phyloP scores from a whole-genome alignment of 116 monocot genomes.

The Thalassia testudinum region DNA sequence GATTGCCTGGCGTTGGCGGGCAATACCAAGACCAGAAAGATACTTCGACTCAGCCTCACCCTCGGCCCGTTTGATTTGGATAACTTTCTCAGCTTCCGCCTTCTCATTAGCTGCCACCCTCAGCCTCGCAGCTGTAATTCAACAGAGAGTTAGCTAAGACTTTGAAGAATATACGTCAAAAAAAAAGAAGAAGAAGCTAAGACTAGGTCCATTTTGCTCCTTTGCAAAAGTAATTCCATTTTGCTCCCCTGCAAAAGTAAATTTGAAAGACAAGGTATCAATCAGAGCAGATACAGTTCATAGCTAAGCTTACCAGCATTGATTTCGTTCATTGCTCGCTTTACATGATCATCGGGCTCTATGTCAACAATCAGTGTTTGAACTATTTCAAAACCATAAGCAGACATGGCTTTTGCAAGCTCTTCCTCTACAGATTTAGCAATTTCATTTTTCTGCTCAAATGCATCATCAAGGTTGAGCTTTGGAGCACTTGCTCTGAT shows the following conservation, averaged over 20 bases:
- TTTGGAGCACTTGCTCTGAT: constrained; percentile 55
- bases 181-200: too few species aligned
- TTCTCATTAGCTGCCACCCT: constrained; percentile 64
- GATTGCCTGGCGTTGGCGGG: constrained; percentile 64
- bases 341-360: constrained; percentile 50
- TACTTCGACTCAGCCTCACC: constrained; percentile 75
- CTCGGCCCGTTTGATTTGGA: constrained; percentile 66
- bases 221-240: too few species aligned
- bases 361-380: constrained; percentile 67
- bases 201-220: too few species aligned
- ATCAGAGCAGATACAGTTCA: too few species aligned
- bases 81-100: constrained; percentile 68
- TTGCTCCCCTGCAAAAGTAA: too few species aligned
- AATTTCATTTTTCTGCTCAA: constrained; percentile 64
- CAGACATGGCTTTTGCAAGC: constrained; percentile 65
- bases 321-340: constrained; percentile 68
- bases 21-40: constrained; percentile 50
- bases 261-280: too few species aligned
- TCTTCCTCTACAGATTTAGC: constrained; percentile 50
- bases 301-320: constrained; percentile 29
- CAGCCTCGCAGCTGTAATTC: constrained; percentile 40
- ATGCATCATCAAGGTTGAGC: constrained; percentile 47
- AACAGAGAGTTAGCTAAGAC: background rate
- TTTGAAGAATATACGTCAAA: too few species aligned
- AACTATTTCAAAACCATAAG: constrained; percentile 52